Conservation (phyloP, 331 rosid genomes). For the Phaseolus coccineus region DNA sequence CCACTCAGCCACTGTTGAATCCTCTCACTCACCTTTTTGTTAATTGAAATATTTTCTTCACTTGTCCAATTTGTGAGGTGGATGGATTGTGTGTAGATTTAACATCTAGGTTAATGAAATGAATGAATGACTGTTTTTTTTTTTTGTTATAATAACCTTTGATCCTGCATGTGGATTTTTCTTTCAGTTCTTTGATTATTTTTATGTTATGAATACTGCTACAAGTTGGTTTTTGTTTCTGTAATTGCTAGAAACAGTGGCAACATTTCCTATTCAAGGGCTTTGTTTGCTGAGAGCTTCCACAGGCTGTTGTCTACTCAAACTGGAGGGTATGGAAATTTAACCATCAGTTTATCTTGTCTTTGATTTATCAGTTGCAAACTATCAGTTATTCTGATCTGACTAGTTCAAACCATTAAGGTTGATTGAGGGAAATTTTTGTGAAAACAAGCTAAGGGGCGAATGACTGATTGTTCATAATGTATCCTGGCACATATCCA, state of each 20-base stretch:
- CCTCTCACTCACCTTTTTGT: conserved; percentile 21
- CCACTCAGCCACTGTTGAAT: not conserved
- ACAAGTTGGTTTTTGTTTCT: conserved; percentile 38
- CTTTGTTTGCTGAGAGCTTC: conserved; percentile 56
- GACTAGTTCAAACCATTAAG: not conserved
- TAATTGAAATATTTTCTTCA: not conserved
- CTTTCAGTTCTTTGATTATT: conserved; percentile 25
- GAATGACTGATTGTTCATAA: not conserved
- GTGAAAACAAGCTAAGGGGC: not conserved
- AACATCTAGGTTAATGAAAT: not conserved
- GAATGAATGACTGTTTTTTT: not conserved
- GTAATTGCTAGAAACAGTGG: conserved; percentile 47
- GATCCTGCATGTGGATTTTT: conserved; percentile 27
- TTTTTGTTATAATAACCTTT: not conserved
- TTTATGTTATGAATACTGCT: not conserved
- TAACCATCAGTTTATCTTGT: not conserved
- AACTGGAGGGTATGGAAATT: conserved; percentile 49
- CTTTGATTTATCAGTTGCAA: conserved; percentile 3
- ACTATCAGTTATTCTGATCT: not conserved
- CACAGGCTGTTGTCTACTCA: conserved; percentile 57
- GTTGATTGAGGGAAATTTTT: not conserved
- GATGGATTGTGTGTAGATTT: not conserved
- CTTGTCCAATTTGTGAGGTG: conserved; percentile 1
- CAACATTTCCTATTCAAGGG: conserved; percentile 47
- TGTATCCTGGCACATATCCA: not conserved